Conservation (phyloP, 1,139 yeast genomes). For the Kodamaea ohmeri region DNA sequence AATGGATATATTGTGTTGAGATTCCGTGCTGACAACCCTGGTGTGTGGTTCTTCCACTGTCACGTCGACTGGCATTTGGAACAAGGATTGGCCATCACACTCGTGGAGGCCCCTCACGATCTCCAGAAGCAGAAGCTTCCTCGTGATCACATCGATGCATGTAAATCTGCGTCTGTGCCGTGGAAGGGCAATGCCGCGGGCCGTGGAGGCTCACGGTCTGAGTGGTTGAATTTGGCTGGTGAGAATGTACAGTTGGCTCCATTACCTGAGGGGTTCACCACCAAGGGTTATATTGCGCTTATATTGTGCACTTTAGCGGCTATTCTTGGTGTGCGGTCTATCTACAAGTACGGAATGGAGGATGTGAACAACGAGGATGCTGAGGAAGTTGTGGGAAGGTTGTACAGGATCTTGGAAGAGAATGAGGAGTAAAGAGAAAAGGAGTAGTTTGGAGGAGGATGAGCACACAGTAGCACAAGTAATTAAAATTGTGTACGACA, state of each 20-base stretch:
- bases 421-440: slow-evolving; percentile 2
- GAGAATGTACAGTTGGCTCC: slow-evolving; percentile 54
- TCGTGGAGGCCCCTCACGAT: slow-evolving; percentile 69
- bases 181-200: slow-evolving; percentile 73
- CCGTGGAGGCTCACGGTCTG: slow-evolving; percentile 20
- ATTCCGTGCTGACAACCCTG: slow-evolving; percentile 79
- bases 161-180: slow-evolving; percentile 51
- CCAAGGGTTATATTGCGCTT: slow-evolving; percentile 65
- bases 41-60: slow-evolving; percentile 93
- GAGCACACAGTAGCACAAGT: too few species aligned
- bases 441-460: neutral
- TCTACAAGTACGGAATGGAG: slow-evolving; percentile 59
- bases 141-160: slow-evolving; percentile 53
- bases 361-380: slow-evolving; percentile 51
- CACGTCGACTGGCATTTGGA: slow-evolving; percentile 93
- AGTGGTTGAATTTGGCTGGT: slow-evolving; percentile 56
- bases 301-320: slow-evolving; percentile 57
- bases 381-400: slow-evolving; percentile 21
- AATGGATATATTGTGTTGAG: slow-evolving; percentile 66
- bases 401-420: slow-evolving; percentile 15
- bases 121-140: slow-evolving; percentile 38
- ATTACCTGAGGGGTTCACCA: slow-evolving; percentile 67
- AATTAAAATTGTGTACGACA: too few species aligned
- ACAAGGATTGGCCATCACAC: slow-evolving; percentile 75
- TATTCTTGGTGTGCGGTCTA: slow-evolving; percentile 53